Evolutionary conservation across 139 green algal species (phyloP).

Genomic region (Chlorella sorokiniana): DNA sequence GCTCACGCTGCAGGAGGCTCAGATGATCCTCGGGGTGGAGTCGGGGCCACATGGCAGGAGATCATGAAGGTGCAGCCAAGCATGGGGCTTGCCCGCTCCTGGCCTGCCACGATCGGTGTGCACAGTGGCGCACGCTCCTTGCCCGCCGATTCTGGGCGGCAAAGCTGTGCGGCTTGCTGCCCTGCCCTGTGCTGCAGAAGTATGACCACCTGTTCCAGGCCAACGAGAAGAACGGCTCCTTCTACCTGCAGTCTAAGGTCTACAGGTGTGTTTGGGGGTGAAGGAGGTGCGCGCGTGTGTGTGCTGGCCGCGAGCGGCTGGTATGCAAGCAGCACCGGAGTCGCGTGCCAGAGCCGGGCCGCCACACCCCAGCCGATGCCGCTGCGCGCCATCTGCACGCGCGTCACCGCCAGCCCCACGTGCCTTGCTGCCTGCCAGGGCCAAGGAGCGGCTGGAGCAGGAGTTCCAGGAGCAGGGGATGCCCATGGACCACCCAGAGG

Average conservation of each 20-base stretch:
- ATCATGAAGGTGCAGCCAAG: slow-evolving; percentile 74
- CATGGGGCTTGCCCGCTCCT: not conserved
- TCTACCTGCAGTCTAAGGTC: slow-evolving; percentile 93
- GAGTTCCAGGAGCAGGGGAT: slow-evolving; percentile 39
- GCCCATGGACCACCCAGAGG: slow-evolving; percentile 1
- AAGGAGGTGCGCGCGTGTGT: too few species aligned
- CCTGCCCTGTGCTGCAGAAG: slow-evolving; percentile 42
- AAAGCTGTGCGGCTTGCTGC: not conserved
- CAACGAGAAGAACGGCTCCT: slow-evolving; percentile 89
- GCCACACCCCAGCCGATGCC: too few species aligned
- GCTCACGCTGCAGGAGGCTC: slow-evolving; percentile 76
- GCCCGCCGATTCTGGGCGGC: not conserved
- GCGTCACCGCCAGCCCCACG: not conserved
- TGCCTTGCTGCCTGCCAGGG: not conserved
- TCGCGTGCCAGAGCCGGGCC: too few species aligned
- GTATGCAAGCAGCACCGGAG: too few species aligned
- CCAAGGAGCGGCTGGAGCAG: slow-evolving; percentile 48
- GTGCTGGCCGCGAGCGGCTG: too few species aligned
- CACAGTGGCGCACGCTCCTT: too few species aligned
- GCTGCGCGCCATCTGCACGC: not conserved
- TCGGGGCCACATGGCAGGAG: slow-evolving; percentile 67
- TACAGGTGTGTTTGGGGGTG: slow-evolving; percentile 46
- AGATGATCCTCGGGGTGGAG: slow-evolving; percentile 78
- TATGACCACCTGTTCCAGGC: slow-evolving; percentile 81
- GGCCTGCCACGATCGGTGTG: not conserved